Base-by-base conservation (phyloP, 768 basidiomycete genomes). In the Rhizopogon sp. region DNA sequence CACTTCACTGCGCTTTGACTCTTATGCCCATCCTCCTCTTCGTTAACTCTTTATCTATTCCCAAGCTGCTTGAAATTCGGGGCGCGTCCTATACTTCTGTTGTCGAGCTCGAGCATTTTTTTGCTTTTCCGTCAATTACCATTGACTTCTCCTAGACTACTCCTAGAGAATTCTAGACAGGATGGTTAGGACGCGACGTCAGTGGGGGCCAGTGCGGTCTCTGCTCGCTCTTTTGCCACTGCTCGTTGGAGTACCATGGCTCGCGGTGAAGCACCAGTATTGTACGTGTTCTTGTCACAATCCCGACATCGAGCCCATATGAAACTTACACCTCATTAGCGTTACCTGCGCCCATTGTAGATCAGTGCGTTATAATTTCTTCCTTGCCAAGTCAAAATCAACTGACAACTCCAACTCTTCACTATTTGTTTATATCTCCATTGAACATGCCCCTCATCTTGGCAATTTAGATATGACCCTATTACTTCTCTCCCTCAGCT, bases 131-230 rank as follows among this genome's bases (percentile, higher is more conserved):
- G 14, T 13, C 31, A 22, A 49, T 35, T 13, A 35, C 20, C 13
- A 20, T 47, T 20, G 17, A 47, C 20, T 35, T 16, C 25, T 33
- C 8, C 31, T 9, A 33, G 31, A 33, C 2, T 33, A 33, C 31
- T 33, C 9, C 9, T 33, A 31, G 31, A 20, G 14, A 31, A 31
- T 31, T n/a, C 8, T 37, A 6, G 14, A 25, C 5, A 37, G 3
- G 14, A 49, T 49, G 47, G 35, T 49, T 25, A 37, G 20, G 35
- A 37, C 22, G 35, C 47, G 47, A 57, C 62, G 44, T 14, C 64
- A 59, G 49, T 86, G 84, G 85, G 84, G 86, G 17, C 80, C 82
- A 31, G 63, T 80, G 57, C 77, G 77, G 59, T 87, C 87, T 20
- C 60, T 85, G 54, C 61, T 87, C 37, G 73, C 67, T 0, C 68